These are phyloP conservation scores for Zymoseptoria ardabiliae DNA, from an alignment of 2,329 filamentous ascomycete genomes.

Conservation along the genomic window DNA sequence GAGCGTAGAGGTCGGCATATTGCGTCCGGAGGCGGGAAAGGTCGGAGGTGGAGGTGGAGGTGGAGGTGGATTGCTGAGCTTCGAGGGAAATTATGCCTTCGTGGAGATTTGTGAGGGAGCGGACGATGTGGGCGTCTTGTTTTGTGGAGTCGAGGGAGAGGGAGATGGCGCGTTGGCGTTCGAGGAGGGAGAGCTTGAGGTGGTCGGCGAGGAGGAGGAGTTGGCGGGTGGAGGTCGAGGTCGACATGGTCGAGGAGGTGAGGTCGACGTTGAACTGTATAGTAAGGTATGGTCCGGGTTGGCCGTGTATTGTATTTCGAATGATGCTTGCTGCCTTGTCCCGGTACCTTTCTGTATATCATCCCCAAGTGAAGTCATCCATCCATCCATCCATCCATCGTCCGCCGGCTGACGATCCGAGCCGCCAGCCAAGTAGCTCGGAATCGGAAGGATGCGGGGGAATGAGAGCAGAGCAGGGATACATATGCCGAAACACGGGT, in stretches of 20 bases:
- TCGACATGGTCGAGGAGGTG: slow-evolving; percentile 1
- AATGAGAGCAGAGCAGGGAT: too few species aligned
- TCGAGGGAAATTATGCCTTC: slow-evolving; percentile 69
- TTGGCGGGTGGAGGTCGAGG: slow-evolving; percentile 48
- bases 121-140: slow-evolving; percentile 72
- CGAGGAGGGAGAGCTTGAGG: slow-evolving; percentile 89
- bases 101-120: slow-evolving; percentile 78
- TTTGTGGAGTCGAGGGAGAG: slow-evolving; percentile 72
- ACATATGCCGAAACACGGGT: too few species aligned
- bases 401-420: background rate
- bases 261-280: background rate
- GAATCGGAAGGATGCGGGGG: background rate
- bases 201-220: slow-evolving; percentile 92
- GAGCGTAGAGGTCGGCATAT: slow-evolving; percentile 65
- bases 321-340: background rate
- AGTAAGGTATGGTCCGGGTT: too few species aligned
- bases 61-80: slow-evolving; percentile 44
- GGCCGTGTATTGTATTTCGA: background rate
- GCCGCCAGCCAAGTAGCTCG: too few species aligned
- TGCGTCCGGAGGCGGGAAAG: slow-evolving; percentile 65
- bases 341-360: too few species aligned
- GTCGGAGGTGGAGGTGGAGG: slow-evolving; percentile 49
- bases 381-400: background rate
- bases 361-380: background rate
- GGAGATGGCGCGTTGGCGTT: slow-evolving; percentile 77